Conservation (phyloP, 2,329 filamentous ascomycete genomes). For the Ophiostoma ulmi region DNA sequence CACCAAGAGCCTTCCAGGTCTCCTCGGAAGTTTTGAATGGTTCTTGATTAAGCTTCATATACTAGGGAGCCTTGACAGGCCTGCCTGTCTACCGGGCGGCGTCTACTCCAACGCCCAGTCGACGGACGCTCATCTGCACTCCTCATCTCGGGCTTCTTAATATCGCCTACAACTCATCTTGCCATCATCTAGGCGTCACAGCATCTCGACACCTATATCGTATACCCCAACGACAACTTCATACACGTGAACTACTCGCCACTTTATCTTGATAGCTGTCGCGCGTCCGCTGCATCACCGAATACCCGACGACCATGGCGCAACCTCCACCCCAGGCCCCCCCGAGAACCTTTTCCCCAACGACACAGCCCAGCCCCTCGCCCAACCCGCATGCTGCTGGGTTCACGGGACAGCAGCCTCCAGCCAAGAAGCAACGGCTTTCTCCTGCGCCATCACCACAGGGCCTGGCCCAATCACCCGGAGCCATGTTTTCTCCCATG, state of each 20-base stretch:
- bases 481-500: conserved; percentile 20
- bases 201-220: neutral
- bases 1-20: neutral
- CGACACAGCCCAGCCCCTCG: conserved; percentile 29
- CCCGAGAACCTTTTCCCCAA: conserved; percentile 26
- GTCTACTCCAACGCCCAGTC: too few relatives aligned
- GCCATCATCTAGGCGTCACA: neutral
- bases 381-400: conserved; percentile 23
- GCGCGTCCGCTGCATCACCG: neutral
- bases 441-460: conserved; percentile 26
- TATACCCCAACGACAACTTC: neutral
- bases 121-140: too few relatives aligned
- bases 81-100: conserved; percentile 39
- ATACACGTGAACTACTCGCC: neutral
- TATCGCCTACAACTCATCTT: neutral
- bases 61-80: conserved; percentile 43
- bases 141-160: too few relatives aligned
- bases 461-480: conserved; percentile 19
- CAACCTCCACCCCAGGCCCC: conserved; percentile 52
- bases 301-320: conserved; percentile 43
- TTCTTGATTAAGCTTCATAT: conserved; percentile 16
- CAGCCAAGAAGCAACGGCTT: conserved; percentile 28
- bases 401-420: conserved; percentile 32
- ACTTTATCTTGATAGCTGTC: neutral
- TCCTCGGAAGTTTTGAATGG: conserved; percentile 24